Evolutionary conservation across 2,329 filamentous ascomycete species (phyloP).

Genomic region (Botrytis byssoidea): DNA sequence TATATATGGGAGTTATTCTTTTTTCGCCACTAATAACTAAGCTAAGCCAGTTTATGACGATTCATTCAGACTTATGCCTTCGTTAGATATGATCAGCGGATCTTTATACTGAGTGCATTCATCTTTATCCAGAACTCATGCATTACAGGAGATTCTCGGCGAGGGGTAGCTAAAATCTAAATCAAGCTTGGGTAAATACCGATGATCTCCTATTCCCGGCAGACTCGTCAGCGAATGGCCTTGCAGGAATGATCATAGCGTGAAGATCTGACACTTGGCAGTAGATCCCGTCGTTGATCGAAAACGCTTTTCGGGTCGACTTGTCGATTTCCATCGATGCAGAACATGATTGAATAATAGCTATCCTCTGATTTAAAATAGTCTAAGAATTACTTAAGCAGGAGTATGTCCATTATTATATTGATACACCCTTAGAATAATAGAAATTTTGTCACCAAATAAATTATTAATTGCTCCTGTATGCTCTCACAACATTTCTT

Average conservation of each 20-base stretch:
- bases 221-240: background rate
- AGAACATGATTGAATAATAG: background rate
- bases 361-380: background rate
- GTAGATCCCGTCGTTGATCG: background rate
- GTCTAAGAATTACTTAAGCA: background rate
- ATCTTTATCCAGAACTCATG: background rate
- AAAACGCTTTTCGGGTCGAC: background rate
- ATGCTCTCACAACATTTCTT: background rate
- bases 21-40: background rate
- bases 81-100: background rate
- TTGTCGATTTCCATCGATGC: background rate
- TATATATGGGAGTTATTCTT: background rate
- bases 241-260: background rate
- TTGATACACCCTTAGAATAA: background rate
- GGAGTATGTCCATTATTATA: background rate
- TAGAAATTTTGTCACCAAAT: background rate
- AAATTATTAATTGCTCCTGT: background rate
- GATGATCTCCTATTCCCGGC: background rate
- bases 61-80: background rate
- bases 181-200: background rate
- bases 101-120: background rate
- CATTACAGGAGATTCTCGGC: background rate
- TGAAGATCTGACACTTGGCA: background rate
- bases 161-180: background rate
- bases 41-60: background rate